A percentile compares a stretch with the other conserved stretches of the same genome.
Evolutionary conservation across 495 filamentous ascomycete species (phyloP).

Genomic region (Aspergillus nidulans): DNA sequence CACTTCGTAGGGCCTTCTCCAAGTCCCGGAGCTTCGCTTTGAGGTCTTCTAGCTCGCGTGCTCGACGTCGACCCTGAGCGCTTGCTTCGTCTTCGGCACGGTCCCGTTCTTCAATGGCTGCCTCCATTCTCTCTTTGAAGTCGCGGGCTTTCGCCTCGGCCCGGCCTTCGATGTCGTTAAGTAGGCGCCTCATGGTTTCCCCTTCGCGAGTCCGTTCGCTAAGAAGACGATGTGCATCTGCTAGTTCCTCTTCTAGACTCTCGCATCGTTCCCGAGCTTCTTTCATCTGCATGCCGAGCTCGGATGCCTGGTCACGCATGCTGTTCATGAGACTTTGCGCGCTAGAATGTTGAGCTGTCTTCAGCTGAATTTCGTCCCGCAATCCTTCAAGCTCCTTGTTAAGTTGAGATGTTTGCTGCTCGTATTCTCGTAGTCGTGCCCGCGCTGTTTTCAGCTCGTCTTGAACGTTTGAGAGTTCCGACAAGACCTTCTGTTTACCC

Average conservation of each 20-base stretch:
- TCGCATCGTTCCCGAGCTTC: constrained; percentile 79
- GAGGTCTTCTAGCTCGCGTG: constrained; percentile 83
- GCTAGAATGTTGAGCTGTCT: constrained; percentile 76
- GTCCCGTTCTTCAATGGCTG: constrained; percentile 85
- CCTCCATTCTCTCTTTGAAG: constrained; percentile 84
- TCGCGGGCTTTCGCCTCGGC: constrained; percentile 77
- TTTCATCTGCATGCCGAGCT: constrained; percentile 89
- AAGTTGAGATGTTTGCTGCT: constrained; percentile 63
- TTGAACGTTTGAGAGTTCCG: constrained; percentile 64
- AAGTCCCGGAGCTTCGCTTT: constrained; percentile 72
- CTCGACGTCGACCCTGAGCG: constrained; percentile 66
- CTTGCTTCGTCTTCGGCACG: constrained; percentile 86
- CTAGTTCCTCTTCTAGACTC: constrained; percentile 87
- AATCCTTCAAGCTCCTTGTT: constrained; percentile 60
- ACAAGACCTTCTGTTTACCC: constrained; percentile 58
- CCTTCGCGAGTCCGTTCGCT: constrained; percentile 88
- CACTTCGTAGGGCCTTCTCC: constrained; percentile 68
- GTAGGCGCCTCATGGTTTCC: constrained; percentile 87
- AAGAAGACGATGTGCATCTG: constrained; percentile 83
- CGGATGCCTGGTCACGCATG: constrained; percentile 86
- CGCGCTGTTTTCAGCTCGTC: constrained; percentile 64
- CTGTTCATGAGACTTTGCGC: constrained; percentile 82
- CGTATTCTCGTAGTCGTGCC: constrained; percentile 60
- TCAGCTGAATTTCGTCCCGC: constrained; percentile 77
- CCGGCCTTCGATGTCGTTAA: constrained; percentile 80